Evolutionary conservation across 768 basidiomycete genomes (phyloP), one percentile per base, ranked within the genome.

Genomic region (Pleurotus ostreatus): DNA sequence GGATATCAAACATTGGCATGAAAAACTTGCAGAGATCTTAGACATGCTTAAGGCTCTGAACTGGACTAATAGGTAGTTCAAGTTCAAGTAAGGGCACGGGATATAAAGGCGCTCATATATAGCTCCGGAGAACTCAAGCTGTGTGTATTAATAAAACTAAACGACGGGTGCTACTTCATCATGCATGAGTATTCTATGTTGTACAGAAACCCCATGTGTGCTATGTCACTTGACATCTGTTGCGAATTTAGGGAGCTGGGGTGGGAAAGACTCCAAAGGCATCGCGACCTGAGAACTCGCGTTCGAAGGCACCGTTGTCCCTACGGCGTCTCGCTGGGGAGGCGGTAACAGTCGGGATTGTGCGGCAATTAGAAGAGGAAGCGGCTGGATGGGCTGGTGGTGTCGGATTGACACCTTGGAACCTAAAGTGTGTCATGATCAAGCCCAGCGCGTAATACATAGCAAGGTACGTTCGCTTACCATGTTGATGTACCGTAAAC

Each of bases 401-500:
- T 1, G 84, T 88, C 1, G 76, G 74, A 39, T 49, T 5, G 58
- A 76, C 67, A 16, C 85, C 85, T 67, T 92, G 90, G 67, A 53
- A 53, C 51, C 51, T 53, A 25, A 3, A 22, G 3, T 2, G 8
- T n/a, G 8, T 39, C n/a, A 26, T 2, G 11, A 49, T 6, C 3
- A 1, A n/a, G 22, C 11, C 40, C 2, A 16, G 9, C 25, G 22
- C 51, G 22, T 22, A 7, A 5, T 13, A 5, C n/a, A 38, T 12
- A 18, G 18, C 20, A 22, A 23, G 8, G n/a, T 5, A 9, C 0
- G n/a, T 15, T 25, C 53, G 9, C 30, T 34, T 11, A 69, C 78
- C 81, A 89, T 4, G 86, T 88, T 58, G 85, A 88, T 7, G 80
- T 78, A 57, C 84, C 85, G 62, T 89, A 87, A n/a, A 89, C 80